Base-by-base conservation (phyloP, 2,329 filamentous ascomycete species). In the Xylariomycetidae sp. region DNA sequence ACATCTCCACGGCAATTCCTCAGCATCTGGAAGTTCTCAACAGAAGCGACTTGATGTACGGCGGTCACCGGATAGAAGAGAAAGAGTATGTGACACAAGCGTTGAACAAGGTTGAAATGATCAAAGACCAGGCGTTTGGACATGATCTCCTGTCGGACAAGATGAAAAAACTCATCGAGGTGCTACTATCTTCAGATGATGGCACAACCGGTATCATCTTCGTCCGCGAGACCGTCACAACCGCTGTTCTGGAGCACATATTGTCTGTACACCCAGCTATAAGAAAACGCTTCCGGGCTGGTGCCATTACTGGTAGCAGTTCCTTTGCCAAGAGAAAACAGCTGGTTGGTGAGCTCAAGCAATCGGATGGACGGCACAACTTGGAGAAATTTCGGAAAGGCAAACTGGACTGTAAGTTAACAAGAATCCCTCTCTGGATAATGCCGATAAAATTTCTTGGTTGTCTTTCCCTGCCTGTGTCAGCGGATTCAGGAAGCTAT, bases 61-160 rank as follows among this genome's bases (percentile, higher is more conserved):
- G 64, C 15, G 54, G 57, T 1, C 71, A 68, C 62, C 59, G 63
- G 3, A 54, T 61, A 8, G 62, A 66, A 1, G 77, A 83, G 35
- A 74, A 72, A 34, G 53, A 53, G 8, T 84, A 82, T 37, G 57
- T 87, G 2, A 59, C 62, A 2, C 57, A 62, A 0, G 52, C 70
- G 8, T 58, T 82, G 15, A 42, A 43, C 16, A 40, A 59, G 39
- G 53, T 74, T 14, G 41, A 60, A 3, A 36, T 47, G 18, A 37
- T 48, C 13, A 31, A 39, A 22, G 41, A 48, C 19, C 41, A 33
- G 3, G 20, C 34, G 3, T 39, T 46, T 3, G 46, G 61, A 6
- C 33, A 82, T 1, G n/a, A n/a, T n/a, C n/a, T n/a, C n/a, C n/a
- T n/a, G n/a, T 79, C 82, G 0, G 50, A 70, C n/a, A 87, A 88